Conservation (phyloP, 768 basidiomycete species). For the Pisolithus microcarpus region DNA sequence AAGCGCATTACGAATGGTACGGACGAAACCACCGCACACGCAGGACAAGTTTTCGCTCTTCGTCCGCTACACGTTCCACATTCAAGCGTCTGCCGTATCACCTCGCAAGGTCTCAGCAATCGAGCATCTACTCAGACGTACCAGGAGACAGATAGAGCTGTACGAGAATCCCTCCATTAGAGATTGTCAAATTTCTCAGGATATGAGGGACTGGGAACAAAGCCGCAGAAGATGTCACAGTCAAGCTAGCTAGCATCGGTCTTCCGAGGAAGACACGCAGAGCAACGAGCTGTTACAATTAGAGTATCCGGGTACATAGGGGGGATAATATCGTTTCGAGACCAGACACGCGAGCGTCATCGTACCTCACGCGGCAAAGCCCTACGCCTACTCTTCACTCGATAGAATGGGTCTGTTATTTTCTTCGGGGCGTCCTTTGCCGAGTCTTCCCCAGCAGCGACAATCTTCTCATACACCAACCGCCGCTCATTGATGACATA, state of each 20-base stretch:
- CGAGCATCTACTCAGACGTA: constrained; percentile 71
- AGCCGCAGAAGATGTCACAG: constrained; percentile 13
- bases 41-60: constrained; percentile 62
- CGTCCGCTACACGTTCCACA: constrained; percentile 63
- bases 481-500: constrained; percentile 86
- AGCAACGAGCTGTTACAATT: constrained; percentile 2
- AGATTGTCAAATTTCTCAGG: constrained; percentile 67
- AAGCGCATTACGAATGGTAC: constrained; percentile 73
- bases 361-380: constrained; percentile 5
- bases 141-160: constrained; percentile 57
- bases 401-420: constrained; percentile 10
- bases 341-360: background rate
- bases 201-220: constrained; percentile 62
- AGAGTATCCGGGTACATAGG: constrained; percentile 1
- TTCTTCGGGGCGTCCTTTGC: constrained; percentile 12
- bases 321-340: too few species aligned
- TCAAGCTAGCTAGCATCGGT: constrained; percentile 6
- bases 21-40: constrained; percentile 52
- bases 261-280: background rate
- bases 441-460: constrained; percentile 12
- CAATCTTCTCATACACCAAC: constrained; percentile 56
- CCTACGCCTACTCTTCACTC: constrained; percentile 15
- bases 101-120: constrained; percentile 62
- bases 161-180: constrained; percentile 61
- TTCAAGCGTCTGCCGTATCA: constrained; percentile 52